These are phyloP conservation scores for Puya raimondii DNA, from an alignment of 176 grass and related monocot species.

Conservation along the genomic window DNA sequence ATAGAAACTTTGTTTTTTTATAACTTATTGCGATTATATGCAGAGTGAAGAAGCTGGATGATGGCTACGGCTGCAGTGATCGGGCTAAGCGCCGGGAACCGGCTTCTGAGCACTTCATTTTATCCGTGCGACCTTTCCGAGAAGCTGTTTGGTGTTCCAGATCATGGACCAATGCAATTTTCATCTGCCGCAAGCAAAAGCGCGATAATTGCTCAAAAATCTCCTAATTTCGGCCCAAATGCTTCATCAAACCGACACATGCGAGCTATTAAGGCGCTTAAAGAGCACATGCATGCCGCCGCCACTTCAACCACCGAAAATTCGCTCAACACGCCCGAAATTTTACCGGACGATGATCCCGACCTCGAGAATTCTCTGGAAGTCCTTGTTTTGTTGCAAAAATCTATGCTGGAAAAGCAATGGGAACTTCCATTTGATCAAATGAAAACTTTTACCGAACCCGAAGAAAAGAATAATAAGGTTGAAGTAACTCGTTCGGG, in stretches of 20 bases:
- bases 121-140: conserved; percentile 38
- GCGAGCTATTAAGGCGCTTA: conserved; percentile 64
- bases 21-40: not conserved
- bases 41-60: conserved; percentile 26
- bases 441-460: conserved; percentile 11
- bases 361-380: conserved; percentile 59
- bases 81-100: conserved; percentile 73
- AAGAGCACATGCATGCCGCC: conserved; percentile 31
- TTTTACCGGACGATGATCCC: not conserved
- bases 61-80: conserved; percentile 74
- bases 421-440: conserved; percentile 78
- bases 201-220: conserved; percentile 31
- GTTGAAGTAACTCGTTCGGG: conserved; percentile 40
- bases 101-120: conserved; percentile 60
- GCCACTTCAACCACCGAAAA: conserved; percentile 2
- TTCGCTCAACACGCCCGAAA: not conserved
- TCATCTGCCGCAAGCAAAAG: conserved; percentile 25
- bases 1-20: not conserved
- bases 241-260: conserved; percentile 30
- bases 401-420: conserved; percentile 97
- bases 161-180: conserved; percentile 28
- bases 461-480: not conserved
- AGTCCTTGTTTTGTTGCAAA: conserved; percentile 63
- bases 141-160: conserved; percentile 34
- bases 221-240: conserved; percentile 28